These are phyloP conservation scores for Ilex asprella DNA, from an alignment of 257 asterid species.

Conservation along the genomic window DNA sequence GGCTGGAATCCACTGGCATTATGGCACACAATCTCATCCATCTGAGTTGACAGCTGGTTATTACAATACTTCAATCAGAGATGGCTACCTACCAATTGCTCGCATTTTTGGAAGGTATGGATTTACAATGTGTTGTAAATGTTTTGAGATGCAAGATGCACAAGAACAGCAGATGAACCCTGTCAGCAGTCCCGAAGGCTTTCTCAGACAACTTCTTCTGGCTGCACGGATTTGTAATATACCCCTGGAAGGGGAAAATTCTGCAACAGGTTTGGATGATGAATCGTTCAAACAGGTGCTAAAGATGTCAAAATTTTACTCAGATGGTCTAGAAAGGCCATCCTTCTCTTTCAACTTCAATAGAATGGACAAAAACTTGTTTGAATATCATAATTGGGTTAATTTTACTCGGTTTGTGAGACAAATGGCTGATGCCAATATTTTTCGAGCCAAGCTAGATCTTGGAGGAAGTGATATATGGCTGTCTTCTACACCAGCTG, in stretches of 20 bases:
- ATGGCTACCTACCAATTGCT: conserved; percentile 51
- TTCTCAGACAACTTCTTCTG: conserved; percentile 44
- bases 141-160: conserved; percentile 55
- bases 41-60: conserved; percentile 65
- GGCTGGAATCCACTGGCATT: conserved; percentile 57
- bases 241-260: conserved; percentile 60
- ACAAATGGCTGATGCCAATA: conserved; percentile 42
- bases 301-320: conserved; percentile 49
- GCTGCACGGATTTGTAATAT: conserved; percentile 46
- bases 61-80: conserved; percentile 47
- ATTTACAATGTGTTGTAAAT: conserved; percentile 46
- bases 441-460: conserved; percentile 36
- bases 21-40: conserved; percentile 49
- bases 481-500: conserved; percentile 31
- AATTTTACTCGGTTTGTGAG: conserved; percentile 63
- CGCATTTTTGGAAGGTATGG: conserved; percentile 56
- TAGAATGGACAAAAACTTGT: conserved; percentile 59
- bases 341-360: conserved; percentile 64
- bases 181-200: conserved; percentile 52
- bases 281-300: conserved; percentile 50
- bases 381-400: conserved; percentile 45
- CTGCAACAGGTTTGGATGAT: conserved; percentile 41
- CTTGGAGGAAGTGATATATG: conserved; percentile 39
- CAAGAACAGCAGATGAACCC: conserved; percentile 43
- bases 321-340: conserved; percentile 39